These are phyloP conservation scores for Trichoderma pleuroti DNA, from an alignment of 2,329 filamentous ascomycete species.

Conservation along the genomic window DNA sequence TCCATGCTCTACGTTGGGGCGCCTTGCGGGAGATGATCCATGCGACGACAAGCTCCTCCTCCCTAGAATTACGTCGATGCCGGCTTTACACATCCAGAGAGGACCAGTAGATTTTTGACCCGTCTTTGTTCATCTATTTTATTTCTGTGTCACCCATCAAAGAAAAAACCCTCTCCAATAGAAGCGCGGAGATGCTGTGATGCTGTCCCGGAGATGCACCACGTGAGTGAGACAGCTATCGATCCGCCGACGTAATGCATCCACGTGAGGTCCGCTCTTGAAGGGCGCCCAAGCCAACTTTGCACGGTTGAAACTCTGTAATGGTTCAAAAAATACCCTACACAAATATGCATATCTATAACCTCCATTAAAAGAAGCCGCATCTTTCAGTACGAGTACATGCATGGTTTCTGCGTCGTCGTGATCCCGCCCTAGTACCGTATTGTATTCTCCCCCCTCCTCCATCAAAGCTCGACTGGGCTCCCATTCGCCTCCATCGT, in stretches of 20 bases:
- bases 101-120: neutral
- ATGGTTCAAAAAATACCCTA: neutral
- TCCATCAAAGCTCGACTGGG: neutral
- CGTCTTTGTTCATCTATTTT: neutral
- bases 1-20: neutral
- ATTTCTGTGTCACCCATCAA: neutral
- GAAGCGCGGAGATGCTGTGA: neutral
- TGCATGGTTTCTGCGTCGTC: neutral
- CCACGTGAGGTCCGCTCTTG: constrained; percentile 12
- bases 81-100: neutral
- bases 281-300: neutral
- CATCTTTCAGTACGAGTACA: neutral
- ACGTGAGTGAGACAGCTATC: constrained; percentile 12
- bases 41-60: neutral
- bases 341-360: neutral
- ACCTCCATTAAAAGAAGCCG: neutral
- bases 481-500: neutral
- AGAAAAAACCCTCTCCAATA: neutral
- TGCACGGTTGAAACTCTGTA: neutral
- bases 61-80: neutral
- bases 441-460: neutral
- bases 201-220: constrained; percentile 3
- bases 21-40: neutral
- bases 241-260: constrained; percentile 15
- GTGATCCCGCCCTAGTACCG: neutral